These are phyloP conservation scores for Saccharomyces hybrid DNA, from an alignment of 1,139 yeast species.

Conservation along the genomic window DNA sequence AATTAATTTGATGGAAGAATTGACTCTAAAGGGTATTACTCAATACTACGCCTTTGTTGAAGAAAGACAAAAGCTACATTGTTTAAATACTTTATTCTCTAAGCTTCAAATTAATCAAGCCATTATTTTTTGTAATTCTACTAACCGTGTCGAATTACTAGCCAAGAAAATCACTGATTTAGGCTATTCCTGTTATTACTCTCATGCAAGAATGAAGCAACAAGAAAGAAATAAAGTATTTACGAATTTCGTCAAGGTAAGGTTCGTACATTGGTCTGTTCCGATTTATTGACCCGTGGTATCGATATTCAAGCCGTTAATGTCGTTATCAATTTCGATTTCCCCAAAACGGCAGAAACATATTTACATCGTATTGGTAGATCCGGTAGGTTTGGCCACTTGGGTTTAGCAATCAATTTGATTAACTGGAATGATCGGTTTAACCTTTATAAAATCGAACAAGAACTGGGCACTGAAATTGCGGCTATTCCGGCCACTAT, in stretches of 20 bases:
- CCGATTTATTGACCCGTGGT: constrained; percentile 96
- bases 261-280: constrained; percentile 93
- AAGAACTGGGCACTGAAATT: constrained; percentile 95
- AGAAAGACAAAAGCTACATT: constrained; percentile 90
- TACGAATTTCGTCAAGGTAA: constrained; percentile 97
- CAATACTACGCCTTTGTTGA: constrained; percentile 97
- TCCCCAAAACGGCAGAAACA: constrained; percentile 97
- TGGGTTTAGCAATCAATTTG: constrained; percentile 93
- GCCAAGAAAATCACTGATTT: constrained; percentile 95
- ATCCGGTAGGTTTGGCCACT: constrained; percentile 97
- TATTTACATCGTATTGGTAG: constrained; percentile 98
- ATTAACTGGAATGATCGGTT: constrained; percentile 96
- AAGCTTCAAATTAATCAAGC: constrained; percentile 94
- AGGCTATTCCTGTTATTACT: constrained; percentile 93
- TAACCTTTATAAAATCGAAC: constrained; percentile 88
- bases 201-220: constrained; percentile 97
- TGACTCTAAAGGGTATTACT: constrained; percentile 90
- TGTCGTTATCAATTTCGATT: constrained; percentile 94
- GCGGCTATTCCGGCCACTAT: constrained; percentile 90
- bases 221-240: constrained; percentile 94
- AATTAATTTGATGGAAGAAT: constrained; percentile 94
- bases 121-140: constrained; percentile 92
- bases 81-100: constrained; percentile 88
- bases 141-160: constrained; percentile 88
- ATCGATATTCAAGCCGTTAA: constrained; percentile 98